Conservation (phyloP, 305 asterid species). For the Solanum chacoense region DNA sequence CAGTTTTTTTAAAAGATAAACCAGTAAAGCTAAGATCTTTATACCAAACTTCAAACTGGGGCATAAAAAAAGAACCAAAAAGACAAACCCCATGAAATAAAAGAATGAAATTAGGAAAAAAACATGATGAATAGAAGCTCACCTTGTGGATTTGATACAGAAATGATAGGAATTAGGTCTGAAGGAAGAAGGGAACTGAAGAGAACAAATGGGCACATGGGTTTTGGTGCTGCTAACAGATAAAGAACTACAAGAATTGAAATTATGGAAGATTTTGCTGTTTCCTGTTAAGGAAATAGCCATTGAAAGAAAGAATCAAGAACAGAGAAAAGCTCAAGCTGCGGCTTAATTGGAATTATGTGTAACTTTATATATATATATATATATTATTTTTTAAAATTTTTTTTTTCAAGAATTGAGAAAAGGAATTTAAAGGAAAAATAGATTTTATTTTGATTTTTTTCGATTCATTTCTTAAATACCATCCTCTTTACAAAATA, state of each 20-base stretch:
- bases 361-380: background rate
- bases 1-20: background rate
- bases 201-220: constrained; percentile 10
- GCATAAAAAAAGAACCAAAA: background rate
- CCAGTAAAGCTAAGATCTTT: background rate
- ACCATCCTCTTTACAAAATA: background rate
- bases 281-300: background rate
- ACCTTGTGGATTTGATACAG: constrained; percentile 28
- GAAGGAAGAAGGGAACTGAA: constrained; percentile 9
- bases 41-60: background rate
- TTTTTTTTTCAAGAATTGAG: background rate
- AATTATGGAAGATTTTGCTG: constrained; percentile 4
- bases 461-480: background rate
- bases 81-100: constrained; percentile 10
- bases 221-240: constrained; percentile 6
- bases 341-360: background rate
- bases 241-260: constrained; percentile 4
- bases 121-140: background rate
- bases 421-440: background rate
- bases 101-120: background rate
- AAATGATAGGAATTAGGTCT: constrained; percentile 18
- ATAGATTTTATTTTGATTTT: background rate
- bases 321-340: background rate
- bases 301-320: background rate
- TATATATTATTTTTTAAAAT: background rate